Percentiles rank a stretch among this genome's conserved stretches.
These are phyloP conservation scores for Fusarium bulbicola DNA, from an alignment of 2,329 filamentous ascomycete genomes.

Conservation along the genomic window DNA sequence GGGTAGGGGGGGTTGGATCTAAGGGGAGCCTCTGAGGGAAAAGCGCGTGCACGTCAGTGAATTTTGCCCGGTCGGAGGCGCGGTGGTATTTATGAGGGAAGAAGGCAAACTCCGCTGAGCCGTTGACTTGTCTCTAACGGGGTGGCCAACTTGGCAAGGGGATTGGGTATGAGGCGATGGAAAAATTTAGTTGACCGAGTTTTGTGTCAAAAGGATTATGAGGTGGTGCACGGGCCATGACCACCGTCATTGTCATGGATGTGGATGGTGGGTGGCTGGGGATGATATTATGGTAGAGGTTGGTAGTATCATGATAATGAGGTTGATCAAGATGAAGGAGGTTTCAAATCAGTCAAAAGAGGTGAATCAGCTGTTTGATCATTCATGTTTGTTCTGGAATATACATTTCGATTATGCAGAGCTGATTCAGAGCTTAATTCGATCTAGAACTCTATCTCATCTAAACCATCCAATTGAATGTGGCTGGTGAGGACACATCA, in stretches of 20 bases:
- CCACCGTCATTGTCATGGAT: not conserved
- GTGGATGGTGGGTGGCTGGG: conserved; percentile 24
- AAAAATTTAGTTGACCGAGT: conserved; percentile 50
- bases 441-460: not conserved
- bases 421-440: not conserved
- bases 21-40: conserved; percentile 51
- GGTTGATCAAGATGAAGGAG: not conserved
- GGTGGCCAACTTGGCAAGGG: conserved; percentile 45
- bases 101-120: conserved; percentile 47
- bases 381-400: not conserved
- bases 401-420: not conserved
- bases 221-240: conserved; percentile 17
- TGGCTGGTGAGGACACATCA: conserved; percentile 8
- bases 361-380: not conserved
- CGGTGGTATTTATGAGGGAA: conserved; percentile 58
- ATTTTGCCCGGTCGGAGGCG: conserved; percentile 55
- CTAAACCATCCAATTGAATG: not conserved
- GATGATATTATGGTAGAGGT: conserved; percentile 9
- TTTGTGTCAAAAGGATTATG: conserved; percentile 29
- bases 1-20: conserved; percentile 40
- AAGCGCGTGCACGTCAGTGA: conserved; percentile 59
- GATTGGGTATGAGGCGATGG: conserved; percentile 34
- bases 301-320: conserved; percentile 6
- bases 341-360: not conserved
- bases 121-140: conserved; percentile 52